A percentile compares a stretch with the other conserved stretches of the same genome.
These are phyloP conservation scores for Saksenaea oblongispora DNA, from an alignment of 371 early-diverging fungal species.

Conservation along the genomic window DNA sequence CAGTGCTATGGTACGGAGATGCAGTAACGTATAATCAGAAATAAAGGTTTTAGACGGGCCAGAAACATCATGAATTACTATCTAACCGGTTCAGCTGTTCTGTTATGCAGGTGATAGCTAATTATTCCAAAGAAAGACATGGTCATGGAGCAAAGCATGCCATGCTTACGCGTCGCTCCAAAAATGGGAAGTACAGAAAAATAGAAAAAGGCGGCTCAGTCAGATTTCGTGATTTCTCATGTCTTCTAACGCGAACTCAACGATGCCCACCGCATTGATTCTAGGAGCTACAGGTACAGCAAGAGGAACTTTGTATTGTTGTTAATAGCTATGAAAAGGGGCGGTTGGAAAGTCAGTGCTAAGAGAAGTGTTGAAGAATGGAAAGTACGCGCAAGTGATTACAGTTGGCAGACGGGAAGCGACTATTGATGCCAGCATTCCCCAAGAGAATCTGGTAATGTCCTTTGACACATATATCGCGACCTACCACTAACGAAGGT, in stretches of 20 bases:
- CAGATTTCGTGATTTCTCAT: neutral
- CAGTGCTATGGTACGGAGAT: no score
- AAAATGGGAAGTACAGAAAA: neutral
- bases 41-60: no score
- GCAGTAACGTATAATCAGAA: no score
- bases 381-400: constrained; percentile 63
- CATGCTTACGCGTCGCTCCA: neutral
- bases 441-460: constrained; percentile 57
- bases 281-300: constrained; percentile 43
- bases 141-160: neutral
- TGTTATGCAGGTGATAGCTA: neutral
- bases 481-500: neutral
- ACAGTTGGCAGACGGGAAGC: constrained; percentile 60
- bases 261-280: constrained; percentile 28
- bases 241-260: neutral
- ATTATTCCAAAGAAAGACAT: neutral
- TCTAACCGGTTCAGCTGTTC: no score
- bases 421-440: constrained; percentile 53
- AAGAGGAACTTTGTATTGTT: neutral
- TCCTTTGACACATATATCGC: neutral
- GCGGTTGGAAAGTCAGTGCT: constrained; percentile 74
- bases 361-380: constrained; percentile 58
- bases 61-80: no score
- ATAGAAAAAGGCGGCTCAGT: neutral
- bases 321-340: constrained; percentile 32